A percentile compares a stretch with the other conserved stretches of the same genome.
phyloP scores from a whole-genome alignment of 176 grass and related monocot species.

The Metroxylon sagu region DNA sequence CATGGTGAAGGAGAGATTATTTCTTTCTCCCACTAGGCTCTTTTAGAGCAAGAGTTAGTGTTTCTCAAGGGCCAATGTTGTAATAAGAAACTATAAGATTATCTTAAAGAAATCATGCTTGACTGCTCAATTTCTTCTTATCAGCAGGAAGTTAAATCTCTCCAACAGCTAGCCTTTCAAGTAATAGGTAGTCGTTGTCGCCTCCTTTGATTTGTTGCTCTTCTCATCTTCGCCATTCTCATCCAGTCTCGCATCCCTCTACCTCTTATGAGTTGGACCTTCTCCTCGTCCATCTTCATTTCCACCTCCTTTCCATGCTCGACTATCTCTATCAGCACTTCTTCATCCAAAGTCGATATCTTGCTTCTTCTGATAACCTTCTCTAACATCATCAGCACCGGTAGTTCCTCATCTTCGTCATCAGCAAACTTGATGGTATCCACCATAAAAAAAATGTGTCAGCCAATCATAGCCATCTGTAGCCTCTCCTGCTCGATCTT shows the following conservation, averaged over 20 bases:
- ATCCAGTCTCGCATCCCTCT: conserved; percentile 53
- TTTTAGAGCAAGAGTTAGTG: conserved; percentile 69
- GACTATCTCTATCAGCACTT: conserved; percentile 30
- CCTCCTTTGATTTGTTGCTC: conserved; percentile 24
- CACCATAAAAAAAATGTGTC: conserved; percentile 88
- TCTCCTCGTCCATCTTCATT: conserved; percentile 92
- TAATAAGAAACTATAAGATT: conserved; percentile 94
- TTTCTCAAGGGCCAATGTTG: conserved; percentile 71
- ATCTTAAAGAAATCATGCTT: conserved; percentile 83
- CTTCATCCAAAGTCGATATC: conserved; percentile 51
- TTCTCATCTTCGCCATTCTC: conserved; percentile 37
- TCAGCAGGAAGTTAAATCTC: conserved; percentile 93
- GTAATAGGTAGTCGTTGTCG: not conserved
- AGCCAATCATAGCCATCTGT: conserved; percentile 95
- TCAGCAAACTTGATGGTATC: conserved; percentile 90
- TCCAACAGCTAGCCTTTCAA: conserved; percentile 35
- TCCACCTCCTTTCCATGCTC: conserved; percentile 69
- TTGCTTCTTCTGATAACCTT: conserved; percentile 77
- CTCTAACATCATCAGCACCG: conserved; percentile 57
- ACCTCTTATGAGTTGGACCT: conserved; percentile 86
- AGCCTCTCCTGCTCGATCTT: conserved; percentile 82
- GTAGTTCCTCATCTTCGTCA: conserved; percentile 76
- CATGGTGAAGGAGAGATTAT: conserved; percentile 30
- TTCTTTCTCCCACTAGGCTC: conserved; percentile 97
- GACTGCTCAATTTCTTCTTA: conserved; percentile 84